phyloP scores from a whole-genome alignment of 2,329 filamentous ascomycete species.

The Capronia coronata region DNA sequence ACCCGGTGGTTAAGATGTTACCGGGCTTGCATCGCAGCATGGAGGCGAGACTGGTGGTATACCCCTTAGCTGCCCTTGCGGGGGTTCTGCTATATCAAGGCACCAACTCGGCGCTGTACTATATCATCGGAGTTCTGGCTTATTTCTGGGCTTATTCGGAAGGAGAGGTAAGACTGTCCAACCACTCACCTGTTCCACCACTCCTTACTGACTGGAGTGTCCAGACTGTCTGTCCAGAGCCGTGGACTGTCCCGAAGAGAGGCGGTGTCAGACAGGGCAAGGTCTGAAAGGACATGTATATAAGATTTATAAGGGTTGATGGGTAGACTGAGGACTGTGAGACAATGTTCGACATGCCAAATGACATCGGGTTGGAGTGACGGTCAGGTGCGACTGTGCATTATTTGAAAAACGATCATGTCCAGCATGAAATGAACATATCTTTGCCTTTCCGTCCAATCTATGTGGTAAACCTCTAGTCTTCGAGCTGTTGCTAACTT shows the following conservation, averaged over 20 bases:
- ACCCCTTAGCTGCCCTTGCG: slow-evolving; percentile 70
- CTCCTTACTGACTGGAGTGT: slow-evolving; percentile 19
- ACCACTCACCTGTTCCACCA: slow-evolving; percentile 4
- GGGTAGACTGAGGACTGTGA: background rate
- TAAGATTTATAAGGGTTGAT: slow-evolving; percentile 1
- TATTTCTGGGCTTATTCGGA: slow-evolving; percentile 98
- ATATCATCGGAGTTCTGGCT: slow-evolving; percentile 72
- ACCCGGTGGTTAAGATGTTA: slow-evolving; percentile 46
- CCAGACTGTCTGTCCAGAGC: slow-evolving; percentile 61
- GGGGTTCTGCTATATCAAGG: slow-evolving; percentile 81
- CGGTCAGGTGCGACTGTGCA: background rate
- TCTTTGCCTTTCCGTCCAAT: no score
- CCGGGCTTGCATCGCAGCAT: slow-evolving; percentile 85
- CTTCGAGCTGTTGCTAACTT: no score
- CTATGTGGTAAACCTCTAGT: no score
- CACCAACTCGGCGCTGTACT: slow-evolving; percentile 88
- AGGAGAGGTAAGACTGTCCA: slow-evolving; percentile 67
- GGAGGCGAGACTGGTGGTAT: slow-evolving; percentile 72
- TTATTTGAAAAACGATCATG: background rate
- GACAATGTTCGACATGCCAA: background rate
- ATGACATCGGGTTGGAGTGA: background rate
- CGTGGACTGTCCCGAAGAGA: slow-evolving; percentile 62
- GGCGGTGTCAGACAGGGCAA: slow-evolving; percentile 16
- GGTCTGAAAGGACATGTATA: slow-evolving; percentile 23
- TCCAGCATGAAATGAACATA: no score